phyloP scores from a whole-genome alignment of 441 rosid species.

The Lagerstroemia fauriei region DNA sequence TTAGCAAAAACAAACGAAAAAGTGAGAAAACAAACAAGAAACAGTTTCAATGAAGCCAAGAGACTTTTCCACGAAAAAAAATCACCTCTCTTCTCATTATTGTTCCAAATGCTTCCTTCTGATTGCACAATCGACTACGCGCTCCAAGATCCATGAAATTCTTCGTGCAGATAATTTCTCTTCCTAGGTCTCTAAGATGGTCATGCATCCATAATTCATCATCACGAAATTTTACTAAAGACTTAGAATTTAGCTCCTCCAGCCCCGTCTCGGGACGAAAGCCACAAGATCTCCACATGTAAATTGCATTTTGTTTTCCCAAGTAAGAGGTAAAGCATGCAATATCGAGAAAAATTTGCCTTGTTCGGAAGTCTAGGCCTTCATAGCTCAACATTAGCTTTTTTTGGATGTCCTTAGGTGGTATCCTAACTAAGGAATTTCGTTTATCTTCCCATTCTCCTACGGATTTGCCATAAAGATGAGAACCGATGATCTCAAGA shows the following conservation, averaged over 20 bases:
- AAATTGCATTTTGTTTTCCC: neutral
- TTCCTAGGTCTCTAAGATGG: neutral
- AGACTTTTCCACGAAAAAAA: too few species aligned
- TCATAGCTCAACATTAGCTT: constrained; percentile 6
- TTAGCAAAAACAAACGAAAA: too few species aligned
- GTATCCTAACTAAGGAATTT: neutral
- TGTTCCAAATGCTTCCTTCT: neutral
- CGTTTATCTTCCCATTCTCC: neutral
- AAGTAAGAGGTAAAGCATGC: constrained; percentile 1
- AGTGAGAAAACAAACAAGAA: too few species aligned
- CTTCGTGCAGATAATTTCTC: neutral
- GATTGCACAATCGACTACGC: neutral
- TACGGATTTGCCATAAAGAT: neutral
- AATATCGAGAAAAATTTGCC: constrained; percentile 15
- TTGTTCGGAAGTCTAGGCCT: neutral
- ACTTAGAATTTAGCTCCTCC: neutral
- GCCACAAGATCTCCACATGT: constrained; percentile 7
- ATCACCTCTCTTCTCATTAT: neutral
- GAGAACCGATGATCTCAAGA: neutral
- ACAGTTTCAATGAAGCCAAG: too few species aligned
- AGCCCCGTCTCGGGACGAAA: neutral
- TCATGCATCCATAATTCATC: constrained; percentile 11
- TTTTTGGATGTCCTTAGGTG: neutral
- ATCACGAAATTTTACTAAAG: neutral
- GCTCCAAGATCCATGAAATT: neutral